Evolutionary conservation across 768 basidiomycete species (phyloP), one percentile per base, ranked within the genome.

Genomic region (Pleurotus tuoliensis): DNA sequence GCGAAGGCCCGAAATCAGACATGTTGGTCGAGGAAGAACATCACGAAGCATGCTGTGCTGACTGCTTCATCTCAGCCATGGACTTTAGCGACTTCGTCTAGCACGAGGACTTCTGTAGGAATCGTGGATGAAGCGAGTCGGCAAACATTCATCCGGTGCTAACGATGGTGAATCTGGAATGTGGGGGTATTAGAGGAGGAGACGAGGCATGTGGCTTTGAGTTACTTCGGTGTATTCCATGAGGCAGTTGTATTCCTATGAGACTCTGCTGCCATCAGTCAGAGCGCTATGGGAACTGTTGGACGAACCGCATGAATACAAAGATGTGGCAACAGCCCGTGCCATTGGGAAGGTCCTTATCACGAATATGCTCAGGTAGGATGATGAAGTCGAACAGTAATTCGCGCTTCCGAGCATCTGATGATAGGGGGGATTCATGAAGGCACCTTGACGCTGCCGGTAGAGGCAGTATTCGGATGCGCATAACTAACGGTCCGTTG

Each of bases 151-250:
- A 50, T 30, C 48, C 48, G 48, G 48, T 16, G 16, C 15, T 20
- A 16, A 34, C 48, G 27, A 30, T 16, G 8, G 12, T 24, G 20
- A n/a, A 34, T 27, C 7, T 15, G n/a, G 48, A 5, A n/a, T n/a
- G 18, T 50, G 13, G 27, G 15, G 27, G 11, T 34, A 50, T n/a
- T 30, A 27, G 8, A 50, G 15, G 27, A 27, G 25, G 27, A 27
- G 20, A 11, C 11, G 25, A 25, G 48, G 48, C 48, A 50, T 50
- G 48, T 50, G 48, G 48, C 15, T 16, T 9, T 6, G 22, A 34
- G 15, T 27, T 18, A 34, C 20, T n/a, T n/a, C 27, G n/a, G 48
- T n/a, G 18, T 50, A 50, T 50, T 50, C 48, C 48, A 50, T 50
- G 48, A 50, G 48, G 48, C 22, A 7, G 30, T 50, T n/a, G 20